Evolutionary conservation across 2,329 filamentous ascomycete genomes (phyloP).

Genomic region (Pestalotiopsis fici): DNA sequence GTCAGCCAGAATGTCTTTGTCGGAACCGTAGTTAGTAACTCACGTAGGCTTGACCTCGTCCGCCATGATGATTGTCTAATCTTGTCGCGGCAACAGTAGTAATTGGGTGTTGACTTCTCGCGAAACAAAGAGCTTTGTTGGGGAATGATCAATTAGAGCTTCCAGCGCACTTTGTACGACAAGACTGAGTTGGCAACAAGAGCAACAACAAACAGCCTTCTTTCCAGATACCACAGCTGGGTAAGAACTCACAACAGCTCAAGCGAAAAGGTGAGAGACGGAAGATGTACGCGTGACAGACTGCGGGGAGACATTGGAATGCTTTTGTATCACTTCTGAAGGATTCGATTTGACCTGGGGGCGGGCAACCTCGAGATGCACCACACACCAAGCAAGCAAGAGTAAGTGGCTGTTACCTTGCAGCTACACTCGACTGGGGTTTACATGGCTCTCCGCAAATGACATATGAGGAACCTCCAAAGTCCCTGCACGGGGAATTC

Average conservation of each 20-base stretch:
- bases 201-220: not conserved
- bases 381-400: not conserved
- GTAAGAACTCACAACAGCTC: not conserved
- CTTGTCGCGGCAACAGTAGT: not conserved
- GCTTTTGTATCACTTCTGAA: not conserved
- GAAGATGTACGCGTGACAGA: not conserved
- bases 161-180: not conserved
- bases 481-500: not conserved
- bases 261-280: not conserved
- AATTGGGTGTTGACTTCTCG: not conserved
- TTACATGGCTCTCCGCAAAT: not conserved
- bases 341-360: not conserved
- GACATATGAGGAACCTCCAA: not conserved
- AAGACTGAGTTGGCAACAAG: too few species aligned
- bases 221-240: not conserved
- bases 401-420: not conserved
- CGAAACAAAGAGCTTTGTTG: not conserved
- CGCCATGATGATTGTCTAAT: not conserved
- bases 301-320: slow-evolving; percentile 4
- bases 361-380: not conserved
- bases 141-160: not conserved
- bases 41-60: slow-evolving; percentile 6
- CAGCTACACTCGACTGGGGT: not conserved
- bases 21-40: not conserved
- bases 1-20: slow-evolving; percentile 3